phyloP scores from a whole-genome alignment of 805 yeast species.

The Allodekkera sacchari region DNA sequence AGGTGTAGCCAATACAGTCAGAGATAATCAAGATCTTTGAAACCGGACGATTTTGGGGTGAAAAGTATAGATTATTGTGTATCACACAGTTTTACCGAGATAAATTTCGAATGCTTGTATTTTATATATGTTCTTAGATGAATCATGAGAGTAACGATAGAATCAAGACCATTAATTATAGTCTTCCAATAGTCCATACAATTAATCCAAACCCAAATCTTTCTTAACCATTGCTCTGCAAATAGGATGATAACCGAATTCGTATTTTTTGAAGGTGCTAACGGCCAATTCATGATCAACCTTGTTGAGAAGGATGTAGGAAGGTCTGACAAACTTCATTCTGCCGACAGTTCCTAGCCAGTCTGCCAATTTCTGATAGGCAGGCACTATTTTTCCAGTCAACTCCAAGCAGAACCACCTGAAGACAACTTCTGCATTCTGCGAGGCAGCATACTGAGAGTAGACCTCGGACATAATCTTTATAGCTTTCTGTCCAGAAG shows the following conservation, averaged over 20 bases:
- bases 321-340: constrained; percentile 91
- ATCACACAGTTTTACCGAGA: too few relatives aligned
- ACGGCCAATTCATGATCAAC: constrained; percentile 64
- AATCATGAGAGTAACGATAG: too few relatives aligned
- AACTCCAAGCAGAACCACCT: constrained; percentile 69
- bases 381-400: constrained; percentile 37
- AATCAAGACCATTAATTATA: too few relatives aligned
- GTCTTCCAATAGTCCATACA: not conserved
- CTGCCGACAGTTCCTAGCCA: constrained; percentile 92
- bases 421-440: constrained; percentile 75
- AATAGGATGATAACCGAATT: constrained; percentile 71
- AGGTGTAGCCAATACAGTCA: too few relatives aligned
- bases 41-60: too few relatives aligned
- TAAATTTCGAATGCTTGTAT: too few relatives aligned
- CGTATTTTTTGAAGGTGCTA: constrained; percentile 51
- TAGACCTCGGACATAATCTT: constrained; percentile 23
- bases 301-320: constrained; percentile 54
- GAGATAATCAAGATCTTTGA: too few relatives aligned
- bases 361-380: constrained; percentile 51
- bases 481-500: constrained; percentile 26
- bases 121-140: too few relatives aligned
- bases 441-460: constrained; percentile 39
- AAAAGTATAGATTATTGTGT: too few relatives aligned
- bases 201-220: constrained; percentile 45
- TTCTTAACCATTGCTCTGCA: constrained; percentile 76